Percentiles rank a stretch among this genome's conserved stretches.
These are phyloP conservation scores for Fusarium nisikadoi DNA, from an alignment of 2,329 filamentous ascomycete genomes.

Conservation along the genomic window DNA sequence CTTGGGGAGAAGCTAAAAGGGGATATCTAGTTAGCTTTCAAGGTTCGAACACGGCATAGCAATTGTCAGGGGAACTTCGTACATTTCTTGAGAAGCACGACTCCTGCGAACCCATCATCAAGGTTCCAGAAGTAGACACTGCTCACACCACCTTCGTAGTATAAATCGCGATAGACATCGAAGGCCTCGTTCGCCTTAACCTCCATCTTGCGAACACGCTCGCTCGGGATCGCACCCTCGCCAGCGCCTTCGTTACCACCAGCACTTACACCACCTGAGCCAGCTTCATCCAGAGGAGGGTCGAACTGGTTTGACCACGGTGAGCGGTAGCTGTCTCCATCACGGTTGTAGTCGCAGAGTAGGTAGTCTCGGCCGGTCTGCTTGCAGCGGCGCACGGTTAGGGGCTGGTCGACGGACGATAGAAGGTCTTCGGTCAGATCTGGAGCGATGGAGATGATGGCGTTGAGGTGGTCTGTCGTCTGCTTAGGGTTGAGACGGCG, in stretches of 20 bases:
- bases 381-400: constrained; percentile 85
- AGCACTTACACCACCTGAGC: constrained; percentile 62
- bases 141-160: constrained; percentile 95
- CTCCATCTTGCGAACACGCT: constrained; percentile 93
- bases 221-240: constrained; percentile 88
- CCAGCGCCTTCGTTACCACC: constrained; percentile 69
- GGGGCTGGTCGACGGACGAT: constrained; percentile 95
- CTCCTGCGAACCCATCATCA: constrained; percentile 96
- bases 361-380: constrained; percentile 95
- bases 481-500: constrained; percentile 96
- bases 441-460: constrained; percentile 88
- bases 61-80: constrained; percentile 42
- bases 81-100: constrained; percentile 96
- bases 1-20: constrained; percentile 70
- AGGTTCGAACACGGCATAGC: neutral
- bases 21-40: constrained; percentile 19
- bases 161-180: constrained; percentile 95
- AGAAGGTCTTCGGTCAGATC: constrained; percentile 97
- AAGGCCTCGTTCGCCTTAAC: constrained; percentile 94
- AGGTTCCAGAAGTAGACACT: constrained; percentile 99
- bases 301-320: constrained; percentile 99
- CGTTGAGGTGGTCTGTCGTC: constrained; percentile 86
- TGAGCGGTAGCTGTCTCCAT: constrained; percentile 96
- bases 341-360: constrained; percentile 99
- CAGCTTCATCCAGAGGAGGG: constrained; percentile 79